These are phyloP conservation scores for Deakozyma indianensis DNA, from an alignment of 805 yeast species.

Conservation along the genomic window DNA sequence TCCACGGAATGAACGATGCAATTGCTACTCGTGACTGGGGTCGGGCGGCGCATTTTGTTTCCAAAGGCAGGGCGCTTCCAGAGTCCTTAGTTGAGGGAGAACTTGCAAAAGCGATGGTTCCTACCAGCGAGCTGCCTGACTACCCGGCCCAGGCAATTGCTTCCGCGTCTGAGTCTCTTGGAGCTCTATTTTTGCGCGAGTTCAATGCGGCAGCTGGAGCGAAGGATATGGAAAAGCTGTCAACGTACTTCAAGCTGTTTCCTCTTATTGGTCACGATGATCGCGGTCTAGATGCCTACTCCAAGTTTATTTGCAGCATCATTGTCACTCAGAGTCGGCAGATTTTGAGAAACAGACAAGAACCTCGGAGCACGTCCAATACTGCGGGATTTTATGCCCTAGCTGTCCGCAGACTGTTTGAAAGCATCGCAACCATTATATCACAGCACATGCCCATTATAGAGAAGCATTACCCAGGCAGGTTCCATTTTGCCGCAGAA, in stretches of 20 bases:
- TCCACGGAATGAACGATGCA: slow-evolving; percentile 53
- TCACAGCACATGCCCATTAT: slow-evolving; percentile 79
- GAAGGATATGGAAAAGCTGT: slow-evolving; percentile 53
- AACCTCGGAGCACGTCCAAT: slow-evolving; percentile 7
- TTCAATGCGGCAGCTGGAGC: slow-evolving; percentile 57
- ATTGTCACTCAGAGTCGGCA: slow-evolving; percentile 66
- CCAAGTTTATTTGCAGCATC: slow-evolving; percentile 73
- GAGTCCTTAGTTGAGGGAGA: slow-evolving; percentile 38
- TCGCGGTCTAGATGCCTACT: slow-evolving; percentile 65
- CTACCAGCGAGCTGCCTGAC: slow-evolving; percentile 76
- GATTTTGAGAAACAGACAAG: slow-evolving; percentile 27
- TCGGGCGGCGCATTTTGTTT: slow-evolving; percentile 60
- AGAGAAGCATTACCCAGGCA: slow-evolving; percentile 45
- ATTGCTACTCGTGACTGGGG: slow-evolving; percentile 58
- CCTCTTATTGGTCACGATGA: slow-evolving; percentile 68
- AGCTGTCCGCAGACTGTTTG: slow-evolving; percentile 41
- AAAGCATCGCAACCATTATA: slow-evolving; percentile 69
- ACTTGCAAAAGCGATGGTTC: slow-evolving; percentile 70
- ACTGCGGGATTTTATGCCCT: slow-evolving; percentile 20
- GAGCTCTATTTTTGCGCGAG: slow-evolving; percentile 39
- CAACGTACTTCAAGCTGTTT: slow-evolving; percentile 71
- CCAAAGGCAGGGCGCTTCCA: slow-evolving; percentile 40
- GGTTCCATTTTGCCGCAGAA: slow-evolving; percentile 34
- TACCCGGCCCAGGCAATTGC: slow-evolving; percentile 45
- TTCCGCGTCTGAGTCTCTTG: slow-evolving; percentile 47